These are phyloP conservation scores for Mucor irregularis DNA, from an alignment of 371 early-diverging fungal species.

Conservation along the genomic window DNA sequence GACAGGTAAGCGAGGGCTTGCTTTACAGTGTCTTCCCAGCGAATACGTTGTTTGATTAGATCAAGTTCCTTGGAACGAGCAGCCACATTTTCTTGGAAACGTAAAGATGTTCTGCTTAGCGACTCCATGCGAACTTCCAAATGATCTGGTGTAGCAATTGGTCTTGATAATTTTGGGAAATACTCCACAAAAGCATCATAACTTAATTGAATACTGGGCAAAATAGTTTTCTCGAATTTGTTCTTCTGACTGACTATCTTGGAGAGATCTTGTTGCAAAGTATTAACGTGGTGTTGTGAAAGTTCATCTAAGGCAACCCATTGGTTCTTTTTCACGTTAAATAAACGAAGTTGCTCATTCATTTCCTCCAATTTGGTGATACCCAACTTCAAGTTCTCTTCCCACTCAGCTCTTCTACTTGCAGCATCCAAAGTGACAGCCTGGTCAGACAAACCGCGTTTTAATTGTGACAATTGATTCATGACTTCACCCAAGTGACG, in stretches of 20 bases:
- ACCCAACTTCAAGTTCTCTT: slow-evolving; percentile 29
- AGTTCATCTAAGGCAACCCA: slow-evolving; percentile 32
- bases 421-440: slow-evolving; percentile 39
- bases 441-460: slow-evolving; percentile 34
- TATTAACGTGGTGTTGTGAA: slow-evolving; percentile 17
- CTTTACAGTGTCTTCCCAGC: slow-evolving; percentile 28
- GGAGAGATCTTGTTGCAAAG: slow-evolving; percentile 24
- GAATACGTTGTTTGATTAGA: slow-evolving; percentile 24
- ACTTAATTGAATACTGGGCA: slow-evolving; percentile 31
- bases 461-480: slow-evolving; percentile 31
- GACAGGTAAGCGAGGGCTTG: slow-evolving; percentile 18
- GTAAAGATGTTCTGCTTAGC: slow-evolving; percentile 12
- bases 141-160: slow-evolving; percentile 46
- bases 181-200: slow-evolving; percentile 40
- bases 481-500: slow-evolving; percentile 37
- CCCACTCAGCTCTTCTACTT: slow-evolving; percentile 29
- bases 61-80: slow-evolving; percentile 31
- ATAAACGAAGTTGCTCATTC: slow-evolving; percentile 36
- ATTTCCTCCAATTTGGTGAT: slow-evolving; percentile 29
- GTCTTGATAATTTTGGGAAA: slow-evolving; percentile 36
- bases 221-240: slow-evolving; percentile 18
- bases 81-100: slow-evolving; percentile 34
- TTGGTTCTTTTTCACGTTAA: slow-evolving; percentile 29
- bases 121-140: slow-evolving; percentile 46
- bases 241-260: slow-evolving; percentile 24